Conservation (phyloP, 371 early-diverging fungal genomes). For the Polyrhizophydium stewartii region DNA sequence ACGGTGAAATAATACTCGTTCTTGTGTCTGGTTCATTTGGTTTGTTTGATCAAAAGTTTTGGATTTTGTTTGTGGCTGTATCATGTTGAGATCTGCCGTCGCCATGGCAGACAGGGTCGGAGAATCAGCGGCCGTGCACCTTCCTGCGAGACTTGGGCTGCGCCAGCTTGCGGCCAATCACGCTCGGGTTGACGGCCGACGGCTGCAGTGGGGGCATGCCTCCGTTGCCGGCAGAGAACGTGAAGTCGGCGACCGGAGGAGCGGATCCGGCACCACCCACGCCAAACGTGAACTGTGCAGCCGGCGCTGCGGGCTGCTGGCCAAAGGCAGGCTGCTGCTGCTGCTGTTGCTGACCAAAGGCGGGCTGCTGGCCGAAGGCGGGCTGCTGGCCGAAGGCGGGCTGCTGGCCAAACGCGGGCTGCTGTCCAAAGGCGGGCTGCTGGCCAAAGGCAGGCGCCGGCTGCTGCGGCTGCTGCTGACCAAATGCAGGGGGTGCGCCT, state of each 20-base stretch:
- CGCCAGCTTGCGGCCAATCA: not conserved
- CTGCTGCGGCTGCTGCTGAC: too few species aligned
- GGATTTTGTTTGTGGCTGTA: too few species aligned
- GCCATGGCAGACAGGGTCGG: not conserved
- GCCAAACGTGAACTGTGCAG: not conserved
- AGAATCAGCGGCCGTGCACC: not conserved
- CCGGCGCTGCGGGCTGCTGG: not conserved
- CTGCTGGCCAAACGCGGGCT: not conserved
- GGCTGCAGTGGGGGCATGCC: too few species aligned
- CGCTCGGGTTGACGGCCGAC: too few species aligned
- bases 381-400: not conserved
- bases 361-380: not conserved
- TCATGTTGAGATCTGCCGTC: too few species aligned
- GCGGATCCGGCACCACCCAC: too few species aligned
- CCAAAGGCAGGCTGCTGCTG: not conserved
- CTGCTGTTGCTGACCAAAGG: not conserved
- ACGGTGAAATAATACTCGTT: too few species aligned
- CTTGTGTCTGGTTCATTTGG: too few species aligned
- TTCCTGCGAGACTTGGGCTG: not conserved
- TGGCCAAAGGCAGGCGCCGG: not conserved
- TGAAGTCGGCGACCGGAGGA: too few species aligned
- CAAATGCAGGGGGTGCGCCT: not conserved
- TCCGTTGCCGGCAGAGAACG: too few species aligned
- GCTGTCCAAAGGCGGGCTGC: not conserved
- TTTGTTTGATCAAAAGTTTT: too few species aligned